phyloP scores from a whole-genome alignment of 257 asterid genomes.

The Capsicum baccatum region DNA sequence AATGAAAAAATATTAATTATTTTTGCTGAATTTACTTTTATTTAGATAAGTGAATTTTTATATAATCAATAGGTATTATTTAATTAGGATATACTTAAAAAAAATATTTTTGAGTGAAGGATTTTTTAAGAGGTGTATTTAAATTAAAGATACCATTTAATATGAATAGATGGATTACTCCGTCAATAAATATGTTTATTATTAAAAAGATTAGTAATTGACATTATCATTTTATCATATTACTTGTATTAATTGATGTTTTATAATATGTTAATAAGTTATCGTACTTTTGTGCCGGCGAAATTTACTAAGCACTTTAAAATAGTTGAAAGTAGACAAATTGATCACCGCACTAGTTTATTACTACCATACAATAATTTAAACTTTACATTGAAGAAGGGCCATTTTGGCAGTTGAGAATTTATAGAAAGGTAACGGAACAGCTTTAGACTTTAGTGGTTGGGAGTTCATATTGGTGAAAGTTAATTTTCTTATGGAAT shows the following conservation, averaged over 20 bases:
- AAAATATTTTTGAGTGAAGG: too few species aligned
- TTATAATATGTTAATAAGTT: too few species aligned
- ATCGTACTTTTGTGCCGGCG: neutral
- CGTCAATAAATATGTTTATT: neutral
- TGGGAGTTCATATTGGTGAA: neutral
- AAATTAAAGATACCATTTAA: too few species aligned
- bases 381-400: neutral
- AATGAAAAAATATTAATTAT: too few species aligned
- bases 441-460: neutral
- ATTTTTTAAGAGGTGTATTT: too few species aligned
- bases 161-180: too few species aligned
- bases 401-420: constrained; percentile 17
- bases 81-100: neutral
- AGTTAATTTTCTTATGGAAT: too few species aligned
- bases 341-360: neutral
- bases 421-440: neutral
- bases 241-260: too few species aligned
- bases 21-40: neutral
- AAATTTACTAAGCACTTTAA: neutral
- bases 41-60: neutral
- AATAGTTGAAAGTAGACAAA: neutral
- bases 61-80: neutral
- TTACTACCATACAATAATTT: neutral
- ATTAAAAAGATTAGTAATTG: too few species aligned
- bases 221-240: too few species aligned